These are phyloP conservation scores for Primulina eburnea DNA, from an alignment of 257 asterid species.

Conservation along the genomic window DNA sequence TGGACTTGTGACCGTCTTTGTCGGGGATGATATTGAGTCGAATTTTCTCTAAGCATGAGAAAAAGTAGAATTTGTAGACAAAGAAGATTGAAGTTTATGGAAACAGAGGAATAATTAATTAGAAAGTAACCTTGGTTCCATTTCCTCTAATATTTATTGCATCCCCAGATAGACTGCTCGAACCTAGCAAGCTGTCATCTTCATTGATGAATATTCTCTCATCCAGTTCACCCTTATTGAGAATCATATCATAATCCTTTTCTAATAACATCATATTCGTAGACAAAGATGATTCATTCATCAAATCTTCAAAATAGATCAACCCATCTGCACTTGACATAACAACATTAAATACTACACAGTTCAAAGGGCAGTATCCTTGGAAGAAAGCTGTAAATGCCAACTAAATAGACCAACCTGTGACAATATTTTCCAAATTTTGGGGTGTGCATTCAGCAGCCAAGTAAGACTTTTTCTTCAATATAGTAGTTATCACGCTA, in stretches of 20 bases:
- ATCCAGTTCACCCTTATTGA: slow-evolving; percentile 66
- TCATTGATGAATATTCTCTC: slow-evolving; percentile 82
- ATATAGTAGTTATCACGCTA: slow-evolving; percentile 50
- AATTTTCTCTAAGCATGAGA: slow-evolving; percentile 58
- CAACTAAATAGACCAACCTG: slow-evolving; percentile 47
- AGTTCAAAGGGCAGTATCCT: no score
- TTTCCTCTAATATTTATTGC: slow-evolving; percentile 45
- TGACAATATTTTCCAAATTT: slow-evolving; percentile 53
- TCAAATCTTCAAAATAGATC: slow-evolving; percentile 67
- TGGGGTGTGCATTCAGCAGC: slow-evolving; percentile 59
- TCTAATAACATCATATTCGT: slow-evolving; percentile 57
- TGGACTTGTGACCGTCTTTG: slow-evolving; percentile 74
- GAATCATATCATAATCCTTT: slow-evolving; percentile 60
- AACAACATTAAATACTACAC: not conserved
- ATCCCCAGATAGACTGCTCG: slow-evolving; percentile 86
- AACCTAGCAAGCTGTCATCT: slow-evolving; percentile 77
- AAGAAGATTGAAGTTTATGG: slow-evolving; percentile 1
- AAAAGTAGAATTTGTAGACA: slow-evolving; percentile 21
- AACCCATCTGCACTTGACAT: slow-evolving; percentile 65
- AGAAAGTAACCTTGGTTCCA: slow-evolving; percentile 46
- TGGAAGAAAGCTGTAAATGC: slow-evolving; percentile 13
- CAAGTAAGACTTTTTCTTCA: slow-evolving; percentile 54
- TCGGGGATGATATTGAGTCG: slow-evolving; percentile 73
- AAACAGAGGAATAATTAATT: slow-evolving; percentile 16
- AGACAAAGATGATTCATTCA: slow-evolving; percentile 63